A percentile compares a stretch with the other conserved stretches of the same genome.
Evolutionary conservation across 2,329 filamentous ascomycete genomes (phyloP).

Genomic region (Aschersonia sp.): DNA sequence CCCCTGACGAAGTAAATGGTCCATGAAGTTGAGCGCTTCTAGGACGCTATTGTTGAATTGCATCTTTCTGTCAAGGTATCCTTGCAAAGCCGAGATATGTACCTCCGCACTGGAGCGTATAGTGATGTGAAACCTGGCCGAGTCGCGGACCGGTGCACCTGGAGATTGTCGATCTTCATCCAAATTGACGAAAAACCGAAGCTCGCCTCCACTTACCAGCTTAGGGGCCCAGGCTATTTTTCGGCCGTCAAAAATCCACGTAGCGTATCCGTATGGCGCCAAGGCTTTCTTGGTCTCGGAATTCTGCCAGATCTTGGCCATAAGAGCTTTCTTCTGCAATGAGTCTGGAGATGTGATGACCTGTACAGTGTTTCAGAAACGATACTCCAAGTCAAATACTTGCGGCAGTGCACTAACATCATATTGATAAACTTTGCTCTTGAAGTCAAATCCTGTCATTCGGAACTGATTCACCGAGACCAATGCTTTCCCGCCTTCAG

Average conservation of each 20-base stretch:
- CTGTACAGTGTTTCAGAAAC: conserved; percentile 22
- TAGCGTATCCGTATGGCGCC: conserved; percentile 23
- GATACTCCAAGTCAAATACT: not conserved
- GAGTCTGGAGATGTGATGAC: conserved; percentile 48
- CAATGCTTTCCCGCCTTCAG: conserved; percentile 35
- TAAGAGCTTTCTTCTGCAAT: conserved; percentile 46
- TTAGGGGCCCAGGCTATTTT: conserved; percentile 63
- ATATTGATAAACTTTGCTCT: conserved; percentile 60
- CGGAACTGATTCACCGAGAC: conserved; percentile 62
- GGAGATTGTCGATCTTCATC: conserved; percentile 46
- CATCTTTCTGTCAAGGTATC: conserved; percentile 48
- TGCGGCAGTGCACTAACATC: conserved; percentile 46
- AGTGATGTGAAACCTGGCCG: conserved; percentile 42
- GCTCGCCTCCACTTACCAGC: conserved; percentile 28
- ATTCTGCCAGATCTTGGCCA: conserved; percentile 66
- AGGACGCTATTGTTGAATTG: conserved; percentile 53
- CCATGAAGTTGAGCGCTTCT: conserved; percentile 78
- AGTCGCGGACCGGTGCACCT: conserved; percentile 14
- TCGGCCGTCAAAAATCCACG: conserved; percentile 68
- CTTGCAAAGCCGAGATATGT: conserved; percentile 47
- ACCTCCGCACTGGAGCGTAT: conserved; percentile 54
- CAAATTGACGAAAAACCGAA: conserved; percentile 52
- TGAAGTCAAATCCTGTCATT: conserved; percentile 42
- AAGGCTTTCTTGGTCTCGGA: conserved; percentile 41
- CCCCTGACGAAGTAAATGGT: conserved; percentile 73